phyloP scores from a whole-genome alignment of 768 basidiomycete species.

The Naganishia vishniacii region DNA sequence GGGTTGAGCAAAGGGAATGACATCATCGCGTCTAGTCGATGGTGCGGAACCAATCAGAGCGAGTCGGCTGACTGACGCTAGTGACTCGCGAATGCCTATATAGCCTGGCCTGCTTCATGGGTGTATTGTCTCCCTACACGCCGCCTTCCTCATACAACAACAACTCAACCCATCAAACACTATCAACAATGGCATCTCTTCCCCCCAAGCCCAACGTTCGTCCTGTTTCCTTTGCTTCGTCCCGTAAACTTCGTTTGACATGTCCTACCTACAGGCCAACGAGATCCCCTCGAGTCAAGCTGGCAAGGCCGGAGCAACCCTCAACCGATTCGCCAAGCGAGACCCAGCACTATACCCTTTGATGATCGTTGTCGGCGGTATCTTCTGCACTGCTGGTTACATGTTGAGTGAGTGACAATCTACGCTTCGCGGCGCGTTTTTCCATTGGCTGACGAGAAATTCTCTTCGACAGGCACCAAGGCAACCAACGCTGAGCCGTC shows the following conservation, averaged over 20 bases:
- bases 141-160: neutral
- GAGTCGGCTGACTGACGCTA: too few relatives aligned
- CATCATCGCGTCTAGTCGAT: too few relatives aligned
- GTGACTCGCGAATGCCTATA: too few relatives aligned
- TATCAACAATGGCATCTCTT: slow-evolving; percentile 29
- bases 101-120: neutral
- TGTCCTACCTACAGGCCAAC: slow-evolving; percentile 31
- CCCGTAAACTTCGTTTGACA: neutral
- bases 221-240: neutral
- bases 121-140: neutral
- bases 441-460: too few relatives aligned
- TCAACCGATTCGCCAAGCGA: slow-evolving; percentile 48
- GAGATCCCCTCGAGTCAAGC: slow-evolving; percentile 38
- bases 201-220: slow-evolving; percentile 24
- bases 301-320: slow-evolving; percentile 38
- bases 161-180: slow-evolving; percentile 13
- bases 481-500: slow-evolving; percentile 37
- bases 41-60: neutral
- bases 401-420: slow-evolving; percentile 41
- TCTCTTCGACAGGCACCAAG: slow-evolving; percentile 34
- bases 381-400: slow-evolving; percentile 43
- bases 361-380: slow-evolving; percentile 39
- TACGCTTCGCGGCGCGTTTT: too few relatives aligned
- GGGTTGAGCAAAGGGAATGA: too few relatives aligned
- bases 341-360: slow-evolving; percentile 48